Base-by-base conservation (phyloP, 164 flowering plant species). In the Kingdonia uniflora region DNA sequence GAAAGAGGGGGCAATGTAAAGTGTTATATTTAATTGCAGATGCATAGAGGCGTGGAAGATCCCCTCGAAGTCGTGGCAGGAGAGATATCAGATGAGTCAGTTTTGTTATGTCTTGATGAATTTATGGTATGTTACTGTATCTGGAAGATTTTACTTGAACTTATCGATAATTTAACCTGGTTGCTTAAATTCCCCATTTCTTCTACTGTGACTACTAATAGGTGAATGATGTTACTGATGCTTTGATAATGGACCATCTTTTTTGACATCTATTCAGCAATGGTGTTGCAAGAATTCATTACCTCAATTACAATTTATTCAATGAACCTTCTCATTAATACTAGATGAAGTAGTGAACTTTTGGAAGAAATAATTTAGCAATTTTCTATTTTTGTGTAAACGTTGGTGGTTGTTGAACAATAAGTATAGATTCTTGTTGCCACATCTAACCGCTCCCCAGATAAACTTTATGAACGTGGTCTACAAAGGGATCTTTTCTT, bases 201-300 rank as follows among this genome's bases (percentile, higher is more conserved):
- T 42, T 41, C 46, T 19, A 42, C 45, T 8, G 35, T 59, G 45
- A 55, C 14, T 26, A 35, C 35, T 47, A 46, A 2, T 58, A 92
- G 99, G 96, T 94, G 20, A 94, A 76, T 66, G 99, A 94, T 80
- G 99, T 94, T 47, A 97, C 99, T 56, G 97, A 88, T 70, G 99
- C 99, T 14, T 69, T 89, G 67, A 88, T 89, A 57, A 72, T 94
- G 48, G 86, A 94, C 64, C 95, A 95, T 35, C 79, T 94, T 25
- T 94, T 86, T 65, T 20, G 78, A 58, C 95, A 94, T 65, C 63
- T 94, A 44, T 94, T 84, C 59, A 68, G 69, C 72, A 80, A 84
- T 71, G 97, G 96, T 22, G 58, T 68, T 68, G 99, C 87, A 76
- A 79, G 96, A 29, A 29, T 29, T 29, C 8, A 4, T 29, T 29